A percentile compares a stretch with the other conserved stretches of the same genome.
Conservation (phyloP, 2,329 filamentous ascomycete genomes). For the Sclerotinia glacialis region DNA sequence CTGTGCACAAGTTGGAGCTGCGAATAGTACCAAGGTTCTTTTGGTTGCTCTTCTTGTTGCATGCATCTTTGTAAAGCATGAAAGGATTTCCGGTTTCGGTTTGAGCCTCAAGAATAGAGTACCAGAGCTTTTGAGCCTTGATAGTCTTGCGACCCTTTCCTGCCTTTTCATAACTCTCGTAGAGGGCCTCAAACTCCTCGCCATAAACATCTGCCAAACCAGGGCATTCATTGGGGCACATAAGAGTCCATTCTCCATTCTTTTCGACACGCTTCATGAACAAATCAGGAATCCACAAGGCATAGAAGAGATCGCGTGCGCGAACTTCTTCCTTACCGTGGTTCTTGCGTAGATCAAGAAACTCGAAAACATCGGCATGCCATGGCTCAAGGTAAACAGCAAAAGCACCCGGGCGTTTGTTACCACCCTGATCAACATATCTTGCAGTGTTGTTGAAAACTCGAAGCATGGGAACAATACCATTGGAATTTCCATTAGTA, state of each 20-base stretch:
- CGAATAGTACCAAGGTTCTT: conserved; percentile 99
- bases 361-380: conserved; percentile 97
- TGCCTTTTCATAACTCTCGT: conserved; percentile 86
- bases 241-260: conserved; percentile 95
- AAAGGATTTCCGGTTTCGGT: conserved; percentile 99
- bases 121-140: conserved; percentile 99
- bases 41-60: conserved; percentile 99
- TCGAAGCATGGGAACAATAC: conserved; percentile 94
- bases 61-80: conserved; percentile 99
- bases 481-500: conserved; percentile 97
- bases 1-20: conserved; percentile 97
- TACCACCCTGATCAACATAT: conserved; percentile 98
- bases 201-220: conserved; percentile 95
- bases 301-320: conserved; percentile 95
- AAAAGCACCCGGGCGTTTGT: conserved; percentile 98
- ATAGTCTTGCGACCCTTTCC: conserved; percentile 86
- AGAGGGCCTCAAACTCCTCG: conserved; percentile 93
- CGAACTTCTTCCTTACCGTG: conserved; percentile 98
- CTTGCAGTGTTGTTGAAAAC: conserved; percentile 99
- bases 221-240: conserved; percentile 96
- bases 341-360: conserved; percentile 97
- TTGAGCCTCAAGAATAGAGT: conserved; percentile 95
- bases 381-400: conserved; percentile 99
- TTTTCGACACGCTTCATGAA: conserved; percentile 99
- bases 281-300: conserved; percentile 95